These are phyloP conservation scores for Biscutella laevigata DNA, from an alignment of 441 rosid species.

Conservation along the genomic window DNA sequence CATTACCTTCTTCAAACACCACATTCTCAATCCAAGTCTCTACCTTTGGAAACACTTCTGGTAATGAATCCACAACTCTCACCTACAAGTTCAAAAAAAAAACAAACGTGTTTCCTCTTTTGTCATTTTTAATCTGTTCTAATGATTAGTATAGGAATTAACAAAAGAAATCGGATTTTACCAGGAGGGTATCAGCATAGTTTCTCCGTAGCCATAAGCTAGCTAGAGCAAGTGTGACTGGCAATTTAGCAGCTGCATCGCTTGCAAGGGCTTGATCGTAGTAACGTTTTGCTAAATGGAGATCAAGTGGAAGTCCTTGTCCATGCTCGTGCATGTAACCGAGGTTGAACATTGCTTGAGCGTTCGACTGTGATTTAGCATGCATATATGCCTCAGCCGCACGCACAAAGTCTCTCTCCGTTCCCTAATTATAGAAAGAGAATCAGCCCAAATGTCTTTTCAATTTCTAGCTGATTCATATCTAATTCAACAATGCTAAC, in stretches of 20 bases:
- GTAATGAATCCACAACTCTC: conserved; percentile 65
- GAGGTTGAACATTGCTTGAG: conserved; percentile 96
- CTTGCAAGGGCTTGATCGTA: conserved; percentile 80
- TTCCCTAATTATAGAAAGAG: conserved; percentile 41
- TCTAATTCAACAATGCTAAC: too few relatives aligned
- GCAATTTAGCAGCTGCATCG: conserved; percentile 80
- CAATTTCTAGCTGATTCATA: too few relatives aligned
- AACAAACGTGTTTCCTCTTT: too few relatives aligned
- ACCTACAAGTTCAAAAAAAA: conserved; percentile 35
- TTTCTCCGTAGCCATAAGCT: conserved; percentile 88
- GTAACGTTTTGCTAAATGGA: conserved; percentile 92
- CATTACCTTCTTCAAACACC: conserved; percentile 95
- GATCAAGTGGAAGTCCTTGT: conserved; percentile 88
- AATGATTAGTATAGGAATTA: not conserved
- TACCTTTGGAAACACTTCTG: conserved; percentile 79
- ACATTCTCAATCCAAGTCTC: conserved; percentile 89
- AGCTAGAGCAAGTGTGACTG: conserved; percentile 78
- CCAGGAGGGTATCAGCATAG: conserved; percentile 68
- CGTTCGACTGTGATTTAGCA: conserved; percentile 91
- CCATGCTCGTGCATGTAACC: conserved; percentile 99
- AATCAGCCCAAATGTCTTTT: too few relatives aligned
- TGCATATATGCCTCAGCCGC: conserved; percentile 98
- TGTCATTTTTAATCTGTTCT: not conserved
- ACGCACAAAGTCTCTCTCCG: conserved; percentile 82
- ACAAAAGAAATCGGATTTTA: conserved; percentile 15